These are phyloP conservation scores for Picocystis sp. DNA, from an alignment of 163 green algal species.

Conservation along the genomic window DNA sequence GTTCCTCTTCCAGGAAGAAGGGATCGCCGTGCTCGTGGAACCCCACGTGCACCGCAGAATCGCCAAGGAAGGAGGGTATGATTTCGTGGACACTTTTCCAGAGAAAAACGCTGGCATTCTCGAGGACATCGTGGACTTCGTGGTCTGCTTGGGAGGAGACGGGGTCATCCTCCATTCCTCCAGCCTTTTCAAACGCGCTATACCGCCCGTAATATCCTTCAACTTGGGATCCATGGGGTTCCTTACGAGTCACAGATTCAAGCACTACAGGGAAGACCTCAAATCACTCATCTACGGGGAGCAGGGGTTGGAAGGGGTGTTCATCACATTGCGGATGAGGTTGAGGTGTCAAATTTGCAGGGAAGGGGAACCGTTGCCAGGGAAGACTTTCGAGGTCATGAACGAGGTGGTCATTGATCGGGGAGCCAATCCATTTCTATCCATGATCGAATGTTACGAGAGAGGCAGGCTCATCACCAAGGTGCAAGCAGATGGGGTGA, in stretches of 20 bases:
- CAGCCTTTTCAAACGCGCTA: conserved; percentile 55
- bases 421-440: conserved; percentile 76
- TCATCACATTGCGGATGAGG: conserved; percentile 89
- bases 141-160: conserved; percentile 87
- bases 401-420: conserved; percentile 92
- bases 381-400: conserved; percentile 39
- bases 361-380: conserved; percentile 8
- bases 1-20: conserved; percentile 1
- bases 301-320: conserved; percentile 38
- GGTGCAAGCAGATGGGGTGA: conserved; percentile 82
- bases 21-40: conserved; percentile 2
- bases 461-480: conserved; percentile 72
- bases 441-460: conserved; percentile 88
- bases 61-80: not conserved
- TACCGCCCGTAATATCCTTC: conserved; percentile 72
- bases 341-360: conserved; percentile 63
- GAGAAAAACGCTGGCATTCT: conserved; percentile 1
- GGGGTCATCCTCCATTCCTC: conserved; percentile 83
- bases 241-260: conserved; percentile 61
- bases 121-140: conserved; percentile 64
- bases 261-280: conserved; percentile 49
- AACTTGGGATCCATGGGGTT: conserved; percentile 77
- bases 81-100: conserved; percentile 3
- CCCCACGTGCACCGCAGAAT: conserved; percentile 1
- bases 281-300: conserved; percentile 41